These are phyloP conservation scores for Mrakia gelida DNA, from an alignment of 768 basidiomycete species.

Conservation along the genomic window DNA sequence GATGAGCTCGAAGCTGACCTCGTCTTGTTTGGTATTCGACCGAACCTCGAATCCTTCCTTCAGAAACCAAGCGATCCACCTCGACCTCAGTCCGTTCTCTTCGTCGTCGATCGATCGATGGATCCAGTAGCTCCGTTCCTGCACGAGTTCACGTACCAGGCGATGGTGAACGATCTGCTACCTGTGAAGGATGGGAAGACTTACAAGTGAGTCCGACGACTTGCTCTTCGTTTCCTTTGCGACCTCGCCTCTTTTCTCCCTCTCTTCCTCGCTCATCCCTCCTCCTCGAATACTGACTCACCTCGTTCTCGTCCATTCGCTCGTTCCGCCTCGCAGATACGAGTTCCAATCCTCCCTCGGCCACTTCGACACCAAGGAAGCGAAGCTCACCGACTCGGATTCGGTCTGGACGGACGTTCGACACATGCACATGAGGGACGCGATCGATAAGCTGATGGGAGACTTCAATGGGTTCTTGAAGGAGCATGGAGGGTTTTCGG, in stretches of 20 bases:
- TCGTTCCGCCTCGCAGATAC: conserved; percentile 55
- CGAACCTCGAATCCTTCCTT: conserved; percentile 23
- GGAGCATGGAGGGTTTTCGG: conserved; percentile 91
- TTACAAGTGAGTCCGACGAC: conserved; percentile 64
- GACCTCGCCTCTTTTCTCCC: neutral
- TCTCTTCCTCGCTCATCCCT: neutral
- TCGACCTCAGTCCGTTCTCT: conserved; percentile 70
- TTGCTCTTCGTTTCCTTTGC: neutral
- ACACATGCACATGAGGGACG: conserved; percentile 98
- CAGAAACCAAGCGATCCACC: conserved; percentile 45
- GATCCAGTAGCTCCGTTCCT: conserved; percentile 83
- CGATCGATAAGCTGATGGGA: conserved; percentile 91
- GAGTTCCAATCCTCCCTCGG: conserved; percentile 86
- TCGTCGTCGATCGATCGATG: conserved; percentile 96
- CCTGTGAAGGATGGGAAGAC: conserved; percentile 78
- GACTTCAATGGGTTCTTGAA: conserved; percentile 92
- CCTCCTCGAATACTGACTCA: neutral
- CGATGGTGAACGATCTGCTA: conserved; percentile 93
- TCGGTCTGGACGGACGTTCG: conserved; percentile 86
- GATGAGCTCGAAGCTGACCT: neutral
- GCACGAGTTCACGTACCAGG: conserved; percentile 98
- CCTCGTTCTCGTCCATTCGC: neutral
- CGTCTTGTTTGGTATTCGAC: neutral
- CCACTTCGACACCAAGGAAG: conserved; percentile 81
- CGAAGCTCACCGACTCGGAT: conserved; percentile 78